Base-by-base conservation (phyloP, 2,329 filamentous ascomycete species). In the Talaromyces sp. region DNA sequence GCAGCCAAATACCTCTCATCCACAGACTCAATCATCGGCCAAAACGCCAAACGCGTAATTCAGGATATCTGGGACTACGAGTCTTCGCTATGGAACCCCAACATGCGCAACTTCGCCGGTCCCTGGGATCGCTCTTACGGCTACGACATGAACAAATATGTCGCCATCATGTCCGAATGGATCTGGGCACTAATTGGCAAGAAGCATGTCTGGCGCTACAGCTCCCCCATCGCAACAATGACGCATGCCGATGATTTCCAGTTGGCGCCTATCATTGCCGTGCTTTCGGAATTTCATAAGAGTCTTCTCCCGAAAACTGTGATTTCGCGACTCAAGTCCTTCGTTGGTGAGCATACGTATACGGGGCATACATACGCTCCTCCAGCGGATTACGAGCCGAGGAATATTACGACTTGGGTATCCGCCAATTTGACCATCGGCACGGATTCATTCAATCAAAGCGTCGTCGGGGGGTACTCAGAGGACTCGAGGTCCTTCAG, bases 51-150 rank as follows among this genome's bases (percentile, higher is more conserved):
- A 0, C 75, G 77, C 4, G 86, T 88, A 80, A 79, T 88, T 19
- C 67, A 74, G 4, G 72, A 81, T 15, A 86, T 83, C 0, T 89
- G 85, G 86, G 76, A 80, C 4, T 78, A 80, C 2, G 77, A 85
- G 1, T 78, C 80, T 0, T 69, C 82, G 54, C 78, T 89, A 1
- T 89, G 86, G 78, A 84, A 88, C 62, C 82, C 86, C 0, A 79
- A 82, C 1, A 73, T 89, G 75, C 84, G 81, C 68, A 89, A 89
- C 67, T 80, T 88, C 58, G 86, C 86, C 1, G 87, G 87, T 0
- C 87, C 87, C 0, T 89, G 87, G 87, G 87, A 89, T 72, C 82
- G 87, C 0, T 79, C 82, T 0, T 89, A 89, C 67, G 86, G 86
- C 0, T 88, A 83, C 65, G 86, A 89, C 66, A 88, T 89, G 86